Evolutionary conservation across 1,284 basidiomycete species (phyloP).

Genomic region (Sporisorium exsertum): DNA sequence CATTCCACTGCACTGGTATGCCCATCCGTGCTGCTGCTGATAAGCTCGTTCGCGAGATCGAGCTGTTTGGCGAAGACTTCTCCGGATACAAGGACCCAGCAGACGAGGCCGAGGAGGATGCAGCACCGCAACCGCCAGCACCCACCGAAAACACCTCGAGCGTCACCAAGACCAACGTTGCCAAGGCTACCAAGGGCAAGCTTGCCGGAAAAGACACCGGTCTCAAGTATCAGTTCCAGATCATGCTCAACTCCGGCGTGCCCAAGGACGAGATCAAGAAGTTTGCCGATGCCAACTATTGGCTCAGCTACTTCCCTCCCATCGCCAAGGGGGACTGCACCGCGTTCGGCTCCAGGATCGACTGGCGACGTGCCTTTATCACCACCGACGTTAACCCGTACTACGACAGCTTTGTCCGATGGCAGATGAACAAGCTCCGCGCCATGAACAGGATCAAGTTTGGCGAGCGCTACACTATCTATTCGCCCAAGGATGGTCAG

Average conservation of each 20-base stretch:
- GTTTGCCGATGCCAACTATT: constrained; percentile 92
- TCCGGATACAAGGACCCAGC: constrained; percentile 75
- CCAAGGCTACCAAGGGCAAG: constrained; percentile 96
- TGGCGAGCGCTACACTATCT: constrained; percentile 97
- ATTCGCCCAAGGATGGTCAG: constrained; percentile 98
- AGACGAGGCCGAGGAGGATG: constrained; percentile 72
- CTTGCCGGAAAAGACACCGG: constrained; percentile 92
- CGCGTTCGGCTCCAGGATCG: constrained; percentile 89
- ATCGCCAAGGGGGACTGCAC: constrained; percentile 88
- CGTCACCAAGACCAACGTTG: constrained; percentile 58
- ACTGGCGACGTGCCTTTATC: constrained; percentile 95
- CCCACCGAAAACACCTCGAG: constrained; percentile 50
- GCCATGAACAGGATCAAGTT: constrained; percentile 76
- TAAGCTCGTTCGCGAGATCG: constrained; percentile 97
- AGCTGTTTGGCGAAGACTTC: constrained; percentile 92
- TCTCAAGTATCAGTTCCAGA: constrained; percentile 97
- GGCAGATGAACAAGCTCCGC: constrained; percentile 96
- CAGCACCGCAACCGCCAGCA: constrained; percentile 40
- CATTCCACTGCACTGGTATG: constrained; percentile 95
- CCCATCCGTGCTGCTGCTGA: constrained; percentile 98
- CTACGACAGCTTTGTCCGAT: constrained; percentile 96
- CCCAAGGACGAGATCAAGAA: constrained; percentile 90
- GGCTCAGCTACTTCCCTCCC: constrained; percentile 95
- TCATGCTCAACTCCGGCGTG: constrained; percentile 87
- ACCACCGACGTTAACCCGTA: constrained; percentile 97